These are phyloP conservation scores for Moesziomyces sp. DNA, from an alignment of 1,284 basidiomycete genomes.

Conservation along the genomic window DNA sequence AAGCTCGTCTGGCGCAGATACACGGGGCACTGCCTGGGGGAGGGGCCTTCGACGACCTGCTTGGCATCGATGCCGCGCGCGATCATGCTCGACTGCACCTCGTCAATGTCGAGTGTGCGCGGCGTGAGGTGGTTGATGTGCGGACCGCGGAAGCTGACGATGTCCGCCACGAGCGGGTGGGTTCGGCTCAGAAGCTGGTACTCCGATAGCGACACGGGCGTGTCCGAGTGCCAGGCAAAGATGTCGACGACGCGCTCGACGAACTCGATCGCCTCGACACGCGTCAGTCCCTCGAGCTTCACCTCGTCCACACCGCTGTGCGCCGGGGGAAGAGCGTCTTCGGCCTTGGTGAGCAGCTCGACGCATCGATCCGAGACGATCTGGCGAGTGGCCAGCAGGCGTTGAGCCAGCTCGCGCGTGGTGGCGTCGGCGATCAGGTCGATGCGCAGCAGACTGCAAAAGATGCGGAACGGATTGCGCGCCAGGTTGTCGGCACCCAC, in stretches of 20 bases:
- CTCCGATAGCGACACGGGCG: conserved; percentile 62
- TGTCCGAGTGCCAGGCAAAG: conserved; percentile 69
- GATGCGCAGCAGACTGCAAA: conserved; percentile 68
- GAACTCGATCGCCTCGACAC: conserved; percentile 50
- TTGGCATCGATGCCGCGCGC: conserved; percentile 68
- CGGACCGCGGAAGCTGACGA: conserved; percentile 69
- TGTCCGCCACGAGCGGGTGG: conserved; percentile 69
- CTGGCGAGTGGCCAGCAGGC: conserved; percentile 62
- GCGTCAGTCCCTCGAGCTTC: background rate
- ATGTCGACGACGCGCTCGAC: conserved; percentile 68
- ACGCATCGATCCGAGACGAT: conserved; percentile 67
- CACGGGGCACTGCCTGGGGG: conserved; percentile 66
- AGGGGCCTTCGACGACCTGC: conserved; percentile 69
- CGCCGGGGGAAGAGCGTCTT: conserved; percentile 54
- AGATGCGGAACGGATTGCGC: conserved; percentile 69
- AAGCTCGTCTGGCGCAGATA: conserved; percentile 70
- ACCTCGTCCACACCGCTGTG: conserved; percentile 12
- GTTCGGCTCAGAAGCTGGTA: conserved; percentile 66
- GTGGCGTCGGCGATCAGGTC: conserved; percentile 64
- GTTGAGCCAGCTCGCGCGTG: conserved; percentile 60
- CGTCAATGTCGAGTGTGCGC: conserved; percentile 69
- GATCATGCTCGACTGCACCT: conserved; percentile 68
- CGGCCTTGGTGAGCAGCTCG: conserved; percentile 64
- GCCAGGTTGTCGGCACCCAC: conserved; percentile 59
- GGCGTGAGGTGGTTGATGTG: conserved; percentile 71